phyloP scores from a whole-genome alignment of 73 alveolate genomes.

The Halteria grandinella region DNA sequence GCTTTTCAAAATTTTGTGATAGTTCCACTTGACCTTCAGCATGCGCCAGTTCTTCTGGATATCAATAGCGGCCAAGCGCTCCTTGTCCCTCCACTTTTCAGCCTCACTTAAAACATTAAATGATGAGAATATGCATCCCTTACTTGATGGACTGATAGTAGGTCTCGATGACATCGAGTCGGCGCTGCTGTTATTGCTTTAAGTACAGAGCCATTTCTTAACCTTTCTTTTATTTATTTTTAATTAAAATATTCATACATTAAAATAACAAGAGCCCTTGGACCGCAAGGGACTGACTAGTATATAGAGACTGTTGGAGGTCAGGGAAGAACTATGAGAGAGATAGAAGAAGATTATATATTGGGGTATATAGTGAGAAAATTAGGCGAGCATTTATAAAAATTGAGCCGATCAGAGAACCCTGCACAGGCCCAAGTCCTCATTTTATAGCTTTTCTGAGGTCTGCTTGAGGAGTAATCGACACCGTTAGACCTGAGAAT shows the following conservation, averaged over 20 bases:
- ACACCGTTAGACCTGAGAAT: too few relatives aligned
- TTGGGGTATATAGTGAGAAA: too few relatives aligned
- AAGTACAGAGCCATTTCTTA: conserved; percentile 46
- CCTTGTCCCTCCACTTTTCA: conserved; percentile 64
- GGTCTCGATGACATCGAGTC: conserved; percentile 13
- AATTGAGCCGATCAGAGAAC: too few relatives aligned
- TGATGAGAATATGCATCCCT: neutral
- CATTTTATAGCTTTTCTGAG: neutral
- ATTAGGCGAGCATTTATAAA: too few relatives aligned
- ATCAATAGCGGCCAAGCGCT: conserved; percentile 44
- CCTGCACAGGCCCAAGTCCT: neutral
- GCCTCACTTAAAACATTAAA: conserved; percentile 16
- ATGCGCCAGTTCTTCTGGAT: conserved; percentile 55
- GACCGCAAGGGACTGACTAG: too few relatives aligned
- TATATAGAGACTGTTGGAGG: too few relatives aligned
- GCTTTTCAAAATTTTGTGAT: conserved; percentile 21
- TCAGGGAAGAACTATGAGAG: too few relatives aligned
- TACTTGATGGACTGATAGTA: conserved; percentile 21
- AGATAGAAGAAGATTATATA: too few relatives aligned
- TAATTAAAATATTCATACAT: neutral
- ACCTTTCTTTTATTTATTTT: conserved; percentile 18
- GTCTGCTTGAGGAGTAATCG: too few relatives aligned
- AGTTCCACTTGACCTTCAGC: conserved; percentile 54
- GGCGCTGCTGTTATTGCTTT: conserved; percentile 7
- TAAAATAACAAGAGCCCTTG: too few relatives aligned